These are phyloP conservation scores for Pulveroboletus frians DNA, from an alignment of 768 basidiomycete genomes.

Conservation along the genomic window DNA sequence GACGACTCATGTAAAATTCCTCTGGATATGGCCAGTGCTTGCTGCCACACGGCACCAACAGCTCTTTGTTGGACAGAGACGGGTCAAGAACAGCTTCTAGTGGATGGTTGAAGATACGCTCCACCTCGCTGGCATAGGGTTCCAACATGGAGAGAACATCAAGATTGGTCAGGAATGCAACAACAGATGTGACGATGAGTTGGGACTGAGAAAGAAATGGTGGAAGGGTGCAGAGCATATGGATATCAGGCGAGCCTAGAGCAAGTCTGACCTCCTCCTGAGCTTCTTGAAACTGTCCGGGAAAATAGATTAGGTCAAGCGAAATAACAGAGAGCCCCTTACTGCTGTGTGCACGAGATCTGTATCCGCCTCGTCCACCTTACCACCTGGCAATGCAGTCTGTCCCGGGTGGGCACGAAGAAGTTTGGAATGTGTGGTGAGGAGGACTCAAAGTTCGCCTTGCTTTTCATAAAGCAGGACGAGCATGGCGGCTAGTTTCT, in stretches of 20 bases:
- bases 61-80: conserved; percentile 35
- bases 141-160: too few species aligned
- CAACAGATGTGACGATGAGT: too few species aligned
- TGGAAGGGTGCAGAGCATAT: too few species aligned
- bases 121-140: too few species aligned
- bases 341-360: conserved; percentile 72
- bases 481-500: conserved; percentile 69
- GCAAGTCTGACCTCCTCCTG: too few species aligned
- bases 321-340: conserved; percentile 25
- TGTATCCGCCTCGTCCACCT: conserved; percentile 60
- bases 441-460: conserved; percentile 63
- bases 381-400: conserved; percentile 81
- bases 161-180: too few species aligned
- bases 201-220: too few species aligned
- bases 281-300: too few species aligned
- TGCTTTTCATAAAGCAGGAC: conserved; percentile 73
- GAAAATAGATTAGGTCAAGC: too few species aligned
- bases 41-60: conserved; percentile 50
- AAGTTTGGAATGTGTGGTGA: conserved; percentile 80
- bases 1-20: conserved; percentile 59
- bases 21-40: conserved; percentile 80
- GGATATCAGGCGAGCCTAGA: too few species aligned
- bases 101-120: conserved; percentile 59
- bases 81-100: too few species aligned
- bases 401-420: conserved; percentile 75